Percentiles rank a stretch among this genome's conserved stretches.
Evolutionary conservation across 805 yeast species (phyloP).

Genomic region (Candida odintsovae): DNA sequence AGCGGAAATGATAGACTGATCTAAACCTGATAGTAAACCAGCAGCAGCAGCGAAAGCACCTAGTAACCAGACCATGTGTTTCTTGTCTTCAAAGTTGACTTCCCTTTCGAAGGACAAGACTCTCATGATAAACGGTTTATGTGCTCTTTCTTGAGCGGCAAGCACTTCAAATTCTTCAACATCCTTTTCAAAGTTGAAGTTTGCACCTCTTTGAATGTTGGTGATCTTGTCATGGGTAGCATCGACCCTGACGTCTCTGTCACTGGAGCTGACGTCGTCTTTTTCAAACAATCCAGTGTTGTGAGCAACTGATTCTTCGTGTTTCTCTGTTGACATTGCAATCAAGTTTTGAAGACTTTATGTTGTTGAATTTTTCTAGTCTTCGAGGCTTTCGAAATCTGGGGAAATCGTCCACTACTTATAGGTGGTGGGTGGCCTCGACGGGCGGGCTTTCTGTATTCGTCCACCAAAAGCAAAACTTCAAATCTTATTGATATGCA

Average conservation of each 20-base stretch:
- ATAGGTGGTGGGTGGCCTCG: background rate
- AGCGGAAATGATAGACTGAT: constrained; percentile 63
- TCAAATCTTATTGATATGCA: background rate
- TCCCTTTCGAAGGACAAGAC: constrained; percentile 31
- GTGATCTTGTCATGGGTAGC: constrained; percentile 11
- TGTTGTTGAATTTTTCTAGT: background rate
- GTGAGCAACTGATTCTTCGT: background rate
- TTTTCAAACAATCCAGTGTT: background rate
- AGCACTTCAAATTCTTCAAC: constrained; percentile 29
- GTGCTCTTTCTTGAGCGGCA: constrained; percentile 20
- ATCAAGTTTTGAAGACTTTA: background rate
- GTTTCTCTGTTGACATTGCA: background rate
- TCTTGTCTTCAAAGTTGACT: constrained; percentile 38
- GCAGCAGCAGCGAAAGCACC: constrained; percentile 58
- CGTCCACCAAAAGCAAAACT: background rate
- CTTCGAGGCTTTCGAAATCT: background rate
- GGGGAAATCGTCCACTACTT: background rate
- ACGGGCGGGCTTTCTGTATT: background rate
- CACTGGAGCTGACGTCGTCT: background rate
- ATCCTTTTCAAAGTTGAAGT: constrained; percentile 33
- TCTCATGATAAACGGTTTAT: constrained; percentile 33
- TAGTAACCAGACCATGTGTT: constrained; percentile 40
- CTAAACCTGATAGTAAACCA: constrained; percentile 61
- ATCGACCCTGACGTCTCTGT: constrained; percentile 4
- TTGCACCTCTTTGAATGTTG: constrained; percentile 13